Base-by-base conservation (phyloP, 495 filamentous ascomycete genomes). In the Hypoxylon trugodes region DNA sequence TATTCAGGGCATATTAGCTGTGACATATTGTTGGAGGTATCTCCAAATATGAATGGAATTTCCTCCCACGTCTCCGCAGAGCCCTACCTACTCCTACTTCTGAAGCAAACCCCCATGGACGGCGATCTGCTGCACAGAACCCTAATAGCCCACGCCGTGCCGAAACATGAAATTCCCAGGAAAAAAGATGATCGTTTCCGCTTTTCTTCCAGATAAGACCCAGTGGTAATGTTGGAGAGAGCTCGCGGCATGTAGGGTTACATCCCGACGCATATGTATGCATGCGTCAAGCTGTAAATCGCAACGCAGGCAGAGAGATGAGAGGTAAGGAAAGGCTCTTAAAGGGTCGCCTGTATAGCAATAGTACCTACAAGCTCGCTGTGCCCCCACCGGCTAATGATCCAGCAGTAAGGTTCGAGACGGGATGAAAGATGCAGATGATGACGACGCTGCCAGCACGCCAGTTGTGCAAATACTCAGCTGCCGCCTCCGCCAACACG, bases 191-290 rank as follows among this genome's bases (percentile, higher is more conserved):
- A 67, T 62, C 58, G 52, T 62, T 58, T 62, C 64, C 64, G 52
- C 51, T 67, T 62, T 58, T 57, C 22, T 30, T 26, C 52, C 24
- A 37, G 42, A 56, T 42, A 28, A 30, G 25, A 38, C 42, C 58
- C 52, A 58, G 58, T 59, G 52, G 47, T 33, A 52, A 59, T 38
- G 54, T 54, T 50, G 53, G 52, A 53, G 48, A 49, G 26, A 28
- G 25, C 47, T 62, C 58, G 58, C 57, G 63, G 63, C 57, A 66
- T 47, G 57, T 45, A 61, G 56, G 22, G 64, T 67, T 54, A 32
- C 64, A 67, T 67, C 58, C 64, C 51, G 57, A 66, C 61, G 64
- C 63, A 66, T 66, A 61, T 51, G 49, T 56, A 60, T 61, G 63
- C 64, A 67, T 67, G 64, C 38, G 47, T 58, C 57, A 41, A 60